Conservation (phyloP, 2,329 filamentous ascomycete genomes). For the Hymenoscyphus infarciens region DNA sequence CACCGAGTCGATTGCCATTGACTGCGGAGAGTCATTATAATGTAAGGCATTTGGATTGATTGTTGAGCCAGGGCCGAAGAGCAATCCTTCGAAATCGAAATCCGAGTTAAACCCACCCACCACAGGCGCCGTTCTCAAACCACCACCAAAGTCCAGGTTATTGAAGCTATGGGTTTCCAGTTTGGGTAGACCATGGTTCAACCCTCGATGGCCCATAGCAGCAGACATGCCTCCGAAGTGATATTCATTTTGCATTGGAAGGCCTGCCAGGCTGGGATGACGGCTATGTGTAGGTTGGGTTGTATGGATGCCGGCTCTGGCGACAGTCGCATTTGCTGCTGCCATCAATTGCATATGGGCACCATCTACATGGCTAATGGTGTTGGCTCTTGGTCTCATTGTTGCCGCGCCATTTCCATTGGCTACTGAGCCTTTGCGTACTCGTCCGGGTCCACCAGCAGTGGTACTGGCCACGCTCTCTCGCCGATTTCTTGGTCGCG, state of each 20-base stretch:
- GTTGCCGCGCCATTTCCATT: conserved; percentile 49
- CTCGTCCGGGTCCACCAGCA: conserved; percentile 63
- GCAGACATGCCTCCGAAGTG: conserved; percentile 71
- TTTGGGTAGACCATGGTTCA: conserved; percentile 69
- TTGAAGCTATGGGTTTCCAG: conserved; percentile 74
- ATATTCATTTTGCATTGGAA: conserved; percentile 59
- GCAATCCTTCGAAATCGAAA: conserved; percentile 65
- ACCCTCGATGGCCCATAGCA: conserved; percentile 62
- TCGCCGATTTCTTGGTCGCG: conserved; percentile 79
- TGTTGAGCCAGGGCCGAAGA: conserved; percentile 63
- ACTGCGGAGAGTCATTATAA: conserved; percentile 74
- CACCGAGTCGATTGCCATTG: conserved; percentile 58
- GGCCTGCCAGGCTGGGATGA: conserved; percentile 69
- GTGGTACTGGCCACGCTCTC: conserved; percentile 79
- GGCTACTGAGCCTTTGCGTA: conserved; percentile 89
- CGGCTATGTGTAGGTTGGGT: conserved; percentile 60
- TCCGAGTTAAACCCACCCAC: conserved; percentile 61
- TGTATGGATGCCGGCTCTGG: conserved; percentile 47
- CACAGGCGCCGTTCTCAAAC: conserved; percentile 74
- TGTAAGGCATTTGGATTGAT: conserved; percentile 75
- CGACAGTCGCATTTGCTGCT: conserved; percentile 49
- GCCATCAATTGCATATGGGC: conserved; percentile 70
- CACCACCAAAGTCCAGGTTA: conserved; percentile 60
- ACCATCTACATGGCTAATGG: conserved; percentile 88
- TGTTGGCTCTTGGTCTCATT: conserved; percentile 90